These are phyloP conservation scores for Penicillium sp. DNA, from an alignment of 2,329 filamentous ascomycete species.

Conservation along the genomic window DNA sequence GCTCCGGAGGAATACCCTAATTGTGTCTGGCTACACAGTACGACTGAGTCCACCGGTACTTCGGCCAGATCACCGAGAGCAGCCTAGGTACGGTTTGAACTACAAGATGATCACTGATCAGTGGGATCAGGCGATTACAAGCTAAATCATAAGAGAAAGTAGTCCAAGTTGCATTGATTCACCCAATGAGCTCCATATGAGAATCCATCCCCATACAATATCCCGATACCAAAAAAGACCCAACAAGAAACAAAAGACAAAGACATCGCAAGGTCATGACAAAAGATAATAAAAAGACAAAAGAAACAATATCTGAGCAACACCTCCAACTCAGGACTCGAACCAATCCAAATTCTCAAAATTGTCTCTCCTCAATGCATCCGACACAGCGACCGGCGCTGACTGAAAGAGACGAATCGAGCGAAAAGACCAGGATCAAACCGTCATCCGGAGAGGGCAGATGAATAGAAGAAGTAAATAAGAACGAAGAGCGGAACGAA, in stretches of 20 bases:
- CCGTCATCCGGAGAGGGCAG: not conserved
- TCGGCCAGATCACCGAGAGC: not conserved
- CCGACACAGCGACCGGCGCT: constrained; percentile 16
- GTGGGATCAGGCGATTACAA: too few species aligned
- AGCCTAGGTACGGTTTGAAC: too few species aligned
- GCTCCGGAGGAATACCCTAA: too few species aligned
- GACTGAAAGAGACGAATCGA: constrained; percentile 7
- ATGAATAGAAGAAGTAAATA: not conserved
- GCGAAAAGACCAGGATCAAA: constrained; percentile 5
- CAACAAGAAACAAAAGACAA: constrained; percentile 13
- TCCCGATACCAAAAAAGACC: constrained; percentile 16
- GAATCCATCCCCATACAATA: constrained; percentile 14
- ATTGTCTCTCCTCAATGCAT: constrained; percentile 8
- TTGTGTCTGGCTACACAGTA: too few species aligned
- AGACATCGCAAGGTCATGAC: constrained; percentile 28
- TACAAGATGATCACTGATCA: too few species aligned
- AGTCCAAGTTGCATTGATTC: constrained; percentile 2
- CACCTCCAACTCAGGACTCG: not conserved
- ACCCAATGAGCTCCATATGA: constrained; percentile 10
- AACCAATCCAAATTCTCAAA: constrained; percentile 3
- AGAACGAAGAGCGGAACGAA: not conserved
- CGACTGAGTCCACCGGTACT: not conserved
- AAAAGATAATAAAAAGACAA: constrained; percentile 14
- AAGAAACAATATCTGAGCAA: constrained; percentile 8
- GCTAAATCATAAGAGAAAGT: not conserved